Conservation (phyloP, 768 basidiomycete species). For the Russula lepida region DNA sequence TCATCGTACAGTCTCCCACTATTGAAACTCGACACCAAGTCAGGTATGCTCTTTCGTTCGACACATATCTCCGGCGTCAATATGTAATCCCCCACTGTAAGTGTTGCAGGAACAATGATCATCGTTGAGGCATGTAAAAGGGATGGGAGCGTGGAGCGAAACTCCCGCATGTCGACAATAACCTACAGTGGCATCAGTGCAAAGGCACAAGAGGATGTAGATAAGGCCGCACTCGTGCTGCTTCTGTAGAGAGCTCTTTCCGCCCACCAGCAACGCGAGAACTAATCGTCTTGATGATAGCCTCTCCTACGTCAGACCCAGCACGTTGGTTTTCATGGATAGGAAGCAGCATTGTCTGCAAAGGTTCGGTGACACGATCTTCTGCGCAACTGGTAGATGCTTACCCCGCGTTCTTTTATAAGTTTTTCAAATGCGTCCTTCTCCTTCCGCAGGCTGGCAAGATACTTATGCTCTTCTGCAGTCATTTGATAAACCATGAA, state of each 20-base stretch:
- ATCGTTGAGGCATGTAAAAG: slow-evolving; percentile 77
- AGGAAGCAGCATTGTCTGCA: slow-evolving; percentile 82
- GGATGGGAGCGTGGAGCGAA: slow-evolving; percentile 86
- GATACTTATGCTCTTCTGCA: slow-evolving; percentile 92
- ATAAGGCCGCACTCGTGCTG: slow-evolving; percentile 43
- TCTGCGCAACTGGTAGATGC: slow-evolving; percentile 27
- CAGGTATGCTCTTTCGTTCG: slow-evolving; percentile 90
- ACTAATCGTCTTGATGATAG: slow-evolving; percentile 72
- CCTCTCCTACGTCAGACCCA: slow-evolving; percentile 36
- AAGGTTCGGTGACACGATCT: background rate
- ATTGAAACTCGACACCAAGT: slow-evolving; percentile 88
- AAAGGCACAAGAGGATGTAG: too few relatives aligned
- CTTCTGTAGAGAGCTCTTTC: slow-evolving; percentile 53
- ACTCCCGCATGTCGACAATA: slow-evolving; percentile 95
- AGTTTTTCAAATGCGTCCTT: slow-evolving; percentile 90
- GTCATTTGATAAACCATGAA: slow-evolving; percentile 93
- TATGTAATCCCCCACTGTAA: slow-evolving; percentile 95
- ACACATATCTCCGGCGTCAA: slow-evolving; percentile 92
- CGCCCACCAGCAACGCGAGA: slow-evolving; percentile 82
- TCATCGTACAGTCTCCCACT: slow-evolving; percentile 78
- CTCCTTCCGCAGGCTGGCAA: slow-evolving; percentile 80
- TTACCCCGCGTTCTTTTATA: slow-evolving; percentile 85
- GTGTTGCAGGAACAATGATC: slow-evolving; percentile 79
- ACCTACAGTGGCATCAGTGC: slow-evolving; percentile 42
- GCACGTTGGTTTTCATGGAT: slow-evolving; percentile 55